Base-by-base conservation (phyloP, 768 basidiomycete genomes). In the Agrocybe praecox region DNA sequence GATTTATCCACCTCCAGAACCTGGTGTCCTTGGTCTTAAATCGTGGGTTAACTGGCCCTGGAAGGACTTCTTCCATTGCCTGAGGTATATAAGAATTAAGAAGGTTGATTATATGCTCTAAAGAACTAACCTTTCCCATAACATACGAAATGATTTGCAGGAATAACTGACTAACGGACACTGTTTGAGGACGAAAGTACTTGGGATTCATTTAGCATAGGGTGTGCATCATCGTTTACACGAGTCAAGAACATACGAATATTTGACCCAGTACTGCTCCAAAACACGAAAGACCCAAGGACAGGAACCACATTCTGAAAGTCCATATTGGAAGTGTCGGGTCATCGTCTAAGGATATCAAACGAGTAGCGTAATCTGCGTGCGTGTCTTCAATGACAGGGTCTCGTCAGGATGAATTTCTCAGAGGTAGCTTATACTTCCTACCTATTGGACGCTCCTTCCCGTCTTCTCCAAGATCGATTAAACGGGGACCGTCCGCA, bases 301-400 rank as follows among this genome's bases (percentile, higher is more conserved):
- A 77, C 1, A 85, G 70, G 67, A 84, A 78, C 74, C 80, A 78
- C 63, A 82, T 79, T 18, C 84, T 72, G 68, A 86, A 83, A 0
- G 83, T 85, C 59, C 79, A 78, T 3, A 74, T 67, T 2, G 76
- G 80, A 2, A 82, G 69, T 0, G 72, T 72, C 0, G 83, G 77
- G 63, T 83, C 80, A 59, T 83, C 82, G 36, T 81, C 80, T 9
- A 82, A 69, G 1, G 80, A 81, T 56, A 83, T 75, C 15, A 82
- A 72, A 42, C 79, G 79, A 21, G 74, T 74, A 17, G 76, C 76
- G 36, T 76, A 70, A 57, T 82, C 80, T 26, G 72, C 46, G 58
- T 77, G 76, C 15, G 79, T 80, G 55, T 75, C 80, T 78, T 46
- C 8, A 17, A 33, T 11, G 22, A 29, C 3, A 18, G n/a, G 22